Evolutionary conservation across 345 rosid species (phyloP), one percentile per base, ranked within the genome.

Genomic region (Pseudoturritis turrita): DNA sequence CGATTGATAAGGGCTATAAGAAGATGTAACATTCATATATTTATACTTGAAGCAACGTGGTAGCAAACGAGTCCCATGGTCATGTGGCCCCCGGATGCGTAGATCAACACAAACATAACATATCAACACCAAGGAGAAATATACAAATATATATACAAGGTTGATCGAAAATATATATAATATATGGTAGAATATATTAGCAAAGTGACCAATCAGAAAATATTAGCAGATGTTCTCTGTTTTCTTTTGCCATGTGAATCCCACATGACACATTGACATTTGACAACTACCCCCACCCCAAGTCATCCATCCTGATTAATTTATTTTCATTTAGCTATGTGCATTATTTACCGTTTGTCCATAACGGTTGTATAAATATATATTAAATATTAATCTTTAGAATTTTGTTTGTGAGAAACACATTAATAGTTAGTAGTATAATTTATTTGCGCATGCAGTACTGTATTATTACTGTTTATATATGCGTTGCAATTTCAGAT

Each of bases 221-320:
- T 55, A 21, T 45, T 18, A 36, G 74, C 79, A 75, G 58, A 75
- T 75, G 79, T 75, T 75, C 79, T 75, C 64, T 75, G 79, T 75
- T 75, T 68, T 62, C 74, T 75, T 52, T 68, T 52, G 74, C 68
- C 79, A 69, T 75, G 79, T 68, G 79, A 62, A 69, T 53, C 70
- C 70, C 70, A 75, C 79, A 69, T 69, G 79, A 36, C 65, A 18
- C 29, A 28, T 59, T 67, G 68, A 67, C 78, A 50, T 40, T 74
- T 74, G 68, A 67, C 62, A 67, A 67, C 53, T 49, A 65, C 50
- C 29, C 43, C 21, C 11, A 58, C 29, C 43, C 21, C 11, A 58
- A 10, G 47, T 41, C 49, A 66, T 60, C 25, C 56, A 19, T 26
- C 43, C 58, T 45, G 31, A 2, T 29, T 51, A 23, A 62, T 14